phyloP scores from a whole-genome alignment of 2,329 filamentous ascomycete species.

The Clonostachys chloroleuca region DNA sequence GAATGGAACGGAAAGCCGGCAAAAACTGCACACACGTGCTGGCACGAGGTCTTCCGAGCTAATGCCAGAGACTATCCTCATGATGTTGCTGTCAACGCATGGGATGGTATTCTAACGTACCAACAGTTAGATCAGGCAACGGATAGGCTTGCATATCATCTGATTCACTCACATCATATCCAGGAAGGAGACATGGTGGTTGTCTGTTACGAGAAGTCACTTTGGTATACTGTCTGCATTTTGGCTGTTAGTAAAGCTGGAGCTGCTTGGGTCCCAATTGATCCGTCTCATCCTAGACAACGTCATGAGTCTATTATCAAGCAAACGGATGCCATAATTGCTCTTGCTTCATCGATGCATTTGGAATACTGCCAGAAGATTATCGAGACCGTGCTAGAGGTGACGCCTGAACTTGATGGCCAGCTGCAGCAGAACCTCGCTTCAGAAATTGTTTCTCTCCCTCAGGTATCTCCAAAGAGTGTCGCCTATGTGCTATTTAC shows the following conservation, averaged over 20 bases:
- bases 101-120: conserved; percentile 24
- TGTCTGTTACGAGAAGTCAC: conserved; percentile 4
- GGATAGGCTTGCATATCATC: conserved; percentile 25
- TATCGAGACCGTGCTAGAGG: neutral
- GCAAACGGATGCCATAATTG: neutral
- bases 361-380: neutral
- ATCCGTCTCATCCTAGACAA: conserved; percentile 2
- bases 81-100: conserved; percentile 30
- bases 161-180: conserved; percentile 10
- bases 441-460: no score
- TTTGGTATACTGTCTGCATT: conserved; percentile 2
- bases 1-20: neutral
- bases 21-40: conserved; percentile 4
- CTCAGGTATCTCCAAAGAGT: neutral
- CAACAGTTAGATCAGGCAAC: conserved; percentile 28
- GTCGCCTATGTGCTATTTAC: conserved; percentile 8
- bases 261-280: conserved; percentile 1
- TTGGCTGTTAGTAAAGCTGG: conserved; percentile 5
- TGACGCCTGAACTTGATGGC: conserved; percentile 13
- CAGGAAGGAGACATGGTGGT: neutral
- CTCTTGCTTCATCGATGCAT: conserved; percentile 1
- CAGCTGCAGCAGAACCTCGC: neutral
- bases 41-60: conserved; percentile 31
- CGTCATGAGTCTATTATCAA: neutral
- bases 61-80: conserved; percentile 21